phyloP scores from a whole-genome alignment of 164 flowering plant genomes.

The Umbellularia californica region DNA sequence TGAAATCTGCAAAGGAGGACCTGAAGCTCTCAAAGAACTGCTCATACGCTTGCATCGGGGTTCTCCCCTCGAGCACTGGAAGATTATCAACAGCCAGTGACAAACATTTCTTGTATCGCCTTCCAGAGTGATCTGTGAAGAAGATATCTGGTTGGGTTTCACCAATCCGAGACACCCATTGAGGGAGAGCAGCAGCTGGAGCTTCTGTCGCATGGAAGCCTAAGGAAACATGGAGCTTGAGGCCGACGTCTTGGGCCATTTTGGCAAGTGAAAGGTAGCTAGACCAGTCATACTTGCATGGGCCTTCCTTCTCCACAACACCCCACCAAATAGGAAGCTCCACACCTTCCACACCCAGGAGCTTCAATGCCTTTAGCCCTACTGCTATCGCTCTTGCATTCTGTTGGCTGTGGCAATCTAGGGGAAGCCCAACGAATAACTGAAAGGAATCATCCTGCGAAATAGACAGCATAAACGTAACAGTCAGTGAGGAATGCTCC shows the following conservation, averaged over 20 bases:
- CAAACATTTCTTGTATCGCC: conserved; percentile 55
- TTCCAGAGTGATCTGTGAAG: conserved; percentile 60
- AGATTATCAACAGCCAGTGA: conserved; percentile 74
- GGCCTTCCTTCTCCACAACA: conserved; percentile 65
- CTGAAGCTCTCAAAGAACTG: conserved; percentile 74
- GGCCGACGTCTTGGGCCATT: conserved; percentile 70
- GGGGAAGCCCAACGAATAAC: conserved; percentile 76
- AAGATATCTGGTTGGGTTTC: conserved; percentile 52
- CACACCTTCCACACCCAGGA: conserved; percentile 91
- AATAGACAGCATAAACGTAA: background rate
- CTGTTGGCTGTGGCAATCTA: conserved; percentile 52
- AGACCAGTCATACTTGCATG: conserved; percentile 78
- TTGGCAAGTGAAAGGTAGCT: conserved; percentile 70
- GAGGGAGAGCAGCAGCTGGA: conserved; percentile 52
- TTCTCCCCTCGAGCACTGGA: conserved; percentile 70
- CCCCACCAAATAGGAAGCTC: conserved; percentile 97
- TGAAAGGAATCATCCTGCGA: conserved; percentile 27
- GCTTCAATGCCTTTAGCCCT: conserved; percentile 81
- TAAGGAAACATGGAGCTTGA: conserved; percentile 72
- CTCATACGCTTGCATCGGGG: conserved; percentile 68
- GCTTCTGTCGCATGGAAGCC: conserved; percentile 65
- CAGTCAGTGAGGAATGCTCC: background rate
- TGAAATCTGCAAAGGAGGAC: conserved; percentile 47
- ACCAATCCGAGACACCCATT: conserved; percentile 71
- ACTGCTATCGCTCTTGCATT: conserved; percentile 69